Percentiles rank a stretch among this genome's conserved stretches.
Conservation (phyloP, 164 flowering plant species). For the Macadamia integrifolia region DNA sequence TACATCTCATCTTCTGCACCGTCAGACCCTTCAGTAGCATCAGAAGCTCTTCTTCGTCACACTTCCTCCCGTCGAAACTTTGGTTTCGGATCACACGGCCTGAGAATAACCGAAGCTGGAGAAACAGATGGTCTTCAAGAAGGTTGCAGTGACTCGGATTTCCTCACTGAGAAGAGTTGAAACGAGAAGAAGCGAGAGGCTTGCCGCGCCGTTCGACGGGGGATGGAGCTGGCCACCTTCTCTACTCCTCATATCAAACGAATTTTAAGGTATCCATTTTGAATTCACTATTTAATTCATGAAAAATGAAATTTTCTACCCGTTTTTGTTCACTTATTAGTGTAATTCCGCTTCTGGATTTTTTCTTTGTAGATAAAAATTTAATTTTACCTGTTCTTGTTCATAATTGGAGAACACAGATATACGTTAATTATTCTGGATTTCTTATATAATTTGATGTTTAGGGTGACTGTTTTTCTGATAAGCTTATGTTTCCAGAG, state of each 20-base stretch:
- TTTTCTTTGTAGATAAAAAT: too few species aligned
- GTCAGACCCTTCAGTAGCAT: background rate
- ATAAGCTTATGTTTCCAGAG: constrained; percentile 32
- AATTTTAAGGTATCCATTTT: constrained; percentile 45
- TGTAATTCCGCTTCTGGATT: too few species aligned
- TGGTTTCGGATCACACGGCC: constrained; percentile 33
- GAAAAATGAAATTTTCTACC: too few species aligned
- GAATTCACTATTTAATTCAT: too few species aligned
- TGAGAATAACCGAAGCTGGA: constrained; percentile 20
- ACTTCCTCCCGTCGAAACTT: constrained; percentile 17
- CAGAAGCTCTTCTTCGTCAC: constrained; percentile 5
- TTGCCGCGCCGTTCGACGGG: constrained; percentile 76
- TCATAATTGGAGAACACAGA: too few species aligned
- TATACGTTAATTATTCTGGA: too few species aligned
- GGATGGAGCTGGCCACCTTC: constrained; percentile 78
- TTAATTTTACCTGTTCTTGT: too few species aligned
- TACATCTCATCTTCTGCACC: constrained; percentile 11
- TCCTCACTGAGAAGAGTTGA: constrained; percentile 43
- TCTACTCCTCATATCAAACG: constrained; percentile 66
- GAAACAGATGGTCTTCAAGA: constrained; percentile 16
- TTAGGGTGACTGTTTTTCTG: too few species aligned
- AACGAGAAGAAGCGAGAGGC: constrained; percentile 82
- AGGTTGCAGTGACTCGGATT: constrained; percentile 25
- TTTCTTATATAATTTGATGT: too few species aligned
- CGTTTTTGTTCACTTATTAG: too few species aligned